Evolutionary conservation across 495 filamentous ascomycete genomes (phyloP), one percentile per base, ranked within the genome.

Genomic region (Xylaria sp.): DNA sequence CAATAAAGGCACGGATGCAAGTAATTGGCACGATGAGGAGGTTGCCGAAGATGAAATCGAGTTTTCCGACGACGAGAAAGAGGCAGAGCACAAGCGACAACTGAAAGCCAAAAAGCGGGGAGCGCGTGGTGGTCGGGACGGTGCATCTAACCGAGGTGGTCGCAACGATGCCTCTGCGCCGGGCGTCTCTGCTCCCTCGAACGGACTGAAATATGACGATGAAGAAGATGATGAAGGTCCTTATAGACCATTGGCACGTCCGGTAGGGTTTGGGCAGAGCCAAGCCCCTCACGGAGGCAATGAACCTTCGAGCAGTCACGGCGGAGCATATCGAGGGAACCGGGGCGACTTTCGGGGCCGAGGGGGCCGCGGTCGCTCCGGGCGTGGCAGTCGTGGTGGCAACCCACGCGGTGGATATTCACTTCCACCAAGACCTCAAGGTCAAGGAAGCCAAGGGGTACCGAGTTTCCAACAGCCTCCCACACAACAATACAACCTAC

Each of bases 1-100:
- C 31, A 73, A 89, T 66, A 98, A 97, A 80, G 92, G 92, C 68
- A 93, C 93, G 19, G 96, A 99, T 81, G 95, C 96, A 0, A 97
- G 93, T 48, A 97, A 98, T 76, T 84, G 97, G 67, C 90, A 97
- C 77, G 96, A 99, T 73, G 96, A 99, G 76, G 95, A 98, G 80
- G 85, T 93, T n/a, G 88, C 81, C 2, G 92, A 91, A 31, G 91
- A 94, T 19, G 95, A 98, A 76, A 86, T 93, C 41, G 96, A 98
- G 75, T 98, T 98, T 76, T 97, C 94, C 0, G 96, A 98, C 73
- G 96, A 99, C 72, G 96, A 98, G 82, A 91, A 92, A 26, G 96
- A 98, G 79, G 90, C 90, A 8, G 93, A 94, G 74, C 88, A 93
- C 77, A 97, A 92, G 83, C 82, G 84, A 61, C 74, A 82, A 73